Conservation (phyloP, 352 stramenopile genomes). For the Peronospora farinosa region DNA sequence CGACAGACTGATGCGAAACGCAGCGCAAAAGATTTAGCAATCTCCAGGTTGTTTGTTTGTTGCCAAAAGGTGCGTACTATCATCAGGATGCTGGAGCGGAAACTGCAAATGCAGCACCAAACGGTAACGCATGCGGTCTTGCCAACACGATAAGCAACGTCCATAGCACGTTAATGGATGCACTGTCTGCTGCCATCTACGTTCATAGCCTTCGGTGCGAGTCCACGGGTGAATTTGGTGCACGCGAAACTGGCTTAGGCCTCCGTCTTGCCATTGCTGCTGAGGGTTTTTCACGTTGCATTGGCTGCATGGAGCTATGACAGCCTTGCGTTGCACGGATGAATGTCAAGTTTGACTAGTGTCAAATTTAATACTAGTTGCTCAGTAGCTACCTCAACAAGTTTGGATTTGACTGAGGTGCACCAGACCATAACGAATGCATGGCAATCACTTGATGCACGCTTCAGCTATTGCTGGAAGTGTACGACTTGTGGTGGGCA, state of each 20-base stretch:
- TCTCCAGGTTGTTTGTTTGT: constrained; percentile 22
- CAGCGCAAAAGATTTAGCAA: constrained; percentile 10
- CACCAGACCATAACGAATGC: constrained; percentile 14
- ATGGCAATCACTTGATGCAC: too few relatives aligned
- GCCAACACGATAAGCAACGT: constrained; percentile 50
- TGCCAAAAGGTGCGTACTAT: too few relatives aligned
- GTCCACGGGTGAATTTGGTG: too few relatives aligned
- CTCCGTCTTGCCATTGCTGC: too few relatives aligned
- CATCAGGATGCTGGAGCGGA: constrained; percentile 14
- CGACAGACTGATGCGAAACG: background rate
- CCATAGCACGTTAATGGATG: constrained; percentile 54
- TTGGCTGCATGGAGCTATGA: too few relatives aligned
- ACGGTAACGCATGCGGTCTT: constrained; percentile 40
- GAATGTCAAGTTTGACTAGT: too few relatives aligned
- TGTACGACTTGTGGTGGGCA: constrained; percentile 46
- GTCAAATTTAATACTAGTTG: background rate
- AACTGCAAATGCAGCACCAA: constrained; percentile 56
- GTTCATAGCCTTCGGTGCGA: too few relatives aligned
- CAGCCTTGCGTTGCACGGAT: too few relatives aligned
- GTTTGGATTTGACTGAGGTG: constrained; percentile 9
- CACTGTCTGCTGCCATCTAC: constrained; percentile 5
- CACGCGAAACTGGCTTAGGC: too few relatives aligned
- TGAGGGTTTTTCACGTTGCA: too few relatives aligned
- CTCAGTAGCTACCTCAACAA: constrained; percentile 6
- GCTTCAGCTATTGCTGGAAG: constrained; percentile 28